These are phyloP conservation scores for Phytophthora chlamydospora DNA, from an alignment of 352 stramenopile genomes.

Conservation along the genomic window DNA sequence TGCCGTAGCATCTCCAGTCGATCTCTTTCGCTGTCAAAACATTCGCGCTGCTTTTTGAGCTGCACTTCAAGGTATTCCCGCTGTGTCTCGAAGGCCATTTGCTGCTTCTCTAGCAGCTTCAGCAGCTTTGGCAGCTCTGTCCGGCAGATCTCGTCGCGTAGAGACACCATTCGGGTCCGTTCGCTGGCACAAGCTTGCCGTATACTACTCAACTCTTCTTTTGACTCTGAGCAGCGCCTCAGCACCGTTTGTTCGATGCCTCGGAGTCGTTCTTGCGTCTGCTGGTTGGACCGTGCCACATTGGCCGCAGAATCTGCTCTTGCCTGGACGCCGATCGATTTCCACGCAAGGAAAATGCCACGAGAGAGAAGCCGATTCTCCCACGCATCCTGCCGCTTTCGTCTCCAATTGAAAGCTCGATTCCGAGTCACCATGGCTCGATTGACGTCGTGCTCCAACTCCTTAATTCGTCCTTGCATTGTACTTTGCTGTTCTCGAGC, in stretches of 20 bases:
- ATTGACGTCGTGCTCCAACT: conserved; percentile 27
- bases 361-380: conserved; percentile 5
- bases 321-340: conserved; percentile 15
- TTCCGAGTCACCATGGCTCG: conserved; percentile 39
- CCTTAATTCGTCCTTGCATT: conserved; percentile 20
- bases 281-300: conserved; percentile 10
- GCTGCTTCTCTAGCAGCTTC: conserved; percentile 9
- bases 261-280: conserved; percentile 18
- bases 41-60: conserved; percentile 5
- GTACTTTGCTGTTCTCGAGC: conserved; percentile 20
- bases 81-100: conserved; percentile 5
- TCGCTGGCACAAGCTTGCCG: conserved; percentile 20
- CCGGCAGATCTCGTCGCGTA: conserved; percentile 29
- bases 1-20: conserved; percentile 27
- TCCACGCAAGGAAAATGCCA: conserved; percentile 41
- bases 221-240: conserved; percentile 18
- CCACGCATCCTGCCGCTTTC: conserved; percentile 19
- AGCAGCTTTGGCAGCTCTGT: conserved; percentile 25
- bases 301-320: conserved; percentile 3
- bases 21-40: conserved; percentile 19
- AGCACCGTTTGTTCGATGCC: conserved; percentile 10
- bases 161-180: conserved; percentile 8
- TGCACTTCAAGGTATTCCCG: conserved; percentile 16
- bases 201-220: conserved; percentile 6
- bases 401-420: conserved; percentile 42